These are phyloP conservation scores for Septoria petroselini DNA, from an alignment of 2,329 filamentous ascomycete genomes.

Conservation along the genomic window DNA sequence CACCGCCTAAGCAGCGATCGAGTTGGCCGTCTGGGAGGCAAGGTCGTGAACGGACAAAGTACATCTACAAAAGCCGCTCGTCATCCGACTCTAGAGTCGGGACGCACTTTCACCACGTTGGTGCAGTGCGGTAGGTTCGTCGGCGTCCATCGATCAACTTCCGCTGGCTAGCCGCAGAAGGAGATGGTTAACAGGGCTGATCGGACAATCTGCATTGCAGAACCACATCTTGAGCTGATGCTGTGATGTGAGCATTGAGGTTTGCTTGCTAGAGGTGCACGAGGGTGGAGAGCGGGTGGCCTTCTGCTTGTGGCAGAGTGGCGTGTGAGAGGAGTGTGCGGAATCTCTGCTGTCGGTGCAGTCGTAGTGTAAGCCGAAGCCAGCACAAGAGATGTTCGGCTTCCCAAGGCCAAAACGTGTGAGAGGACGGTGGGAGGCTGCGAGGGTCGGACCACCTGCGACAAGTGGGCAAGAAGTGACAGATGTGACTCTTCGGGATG, in stretches of 20 bases:
- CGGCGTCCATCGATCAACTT: constrained; percentile 58
- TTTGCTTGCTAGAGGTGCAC: constrained; percentile 45
- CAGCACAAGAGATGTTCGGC: constrained; percentile 19
- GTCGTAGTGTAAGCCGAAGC: constrained; percentile 5
- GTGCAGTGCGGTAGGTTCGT: constrained; percentile 34
- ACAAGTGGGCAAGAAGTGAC: constrained; percentile 14
- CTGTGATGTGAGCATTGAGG: constrained; percentile 46
- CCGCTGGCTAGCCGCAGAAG: constrained; percentile 47
- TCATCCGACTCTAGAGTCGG: constrained; percentile 40
- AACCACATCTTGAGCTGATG: constrained; percentile 52
- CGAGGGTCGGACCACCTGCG: constrained; percentile 34
- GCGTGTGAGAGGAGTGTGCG: constrained; percentile 50
- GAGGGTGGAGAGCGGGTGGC: constrained; percentile 48
- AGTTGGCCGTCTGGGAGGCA: constrained; percentile 13
- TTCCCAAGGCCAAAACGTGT: constrained; percentile 28
- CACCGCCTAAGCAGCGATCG: constrained; percentile 14
- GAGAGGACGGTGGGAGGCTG: constrained; percentile 15
- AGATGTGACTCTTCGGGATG: constrained; percentile 20
- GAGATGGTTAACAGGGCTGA: constrained; percentile 67
- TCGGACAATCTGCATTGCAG: constrained; percentile 49
- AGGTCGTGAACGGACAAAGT: constrained; percentile 72
- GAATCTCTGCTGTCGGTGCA: constrained; percentile 43
- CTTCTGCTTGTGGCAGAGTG: constrained; percentile 38
- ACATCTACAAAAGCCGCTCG: constrained; percentile 92
- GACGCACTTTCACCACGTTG: constrained; percentile 17